phyloP scores from a whole-genome alignment of 495 filamentous ascomycete species.

The Copromyces sp. region DNA sequence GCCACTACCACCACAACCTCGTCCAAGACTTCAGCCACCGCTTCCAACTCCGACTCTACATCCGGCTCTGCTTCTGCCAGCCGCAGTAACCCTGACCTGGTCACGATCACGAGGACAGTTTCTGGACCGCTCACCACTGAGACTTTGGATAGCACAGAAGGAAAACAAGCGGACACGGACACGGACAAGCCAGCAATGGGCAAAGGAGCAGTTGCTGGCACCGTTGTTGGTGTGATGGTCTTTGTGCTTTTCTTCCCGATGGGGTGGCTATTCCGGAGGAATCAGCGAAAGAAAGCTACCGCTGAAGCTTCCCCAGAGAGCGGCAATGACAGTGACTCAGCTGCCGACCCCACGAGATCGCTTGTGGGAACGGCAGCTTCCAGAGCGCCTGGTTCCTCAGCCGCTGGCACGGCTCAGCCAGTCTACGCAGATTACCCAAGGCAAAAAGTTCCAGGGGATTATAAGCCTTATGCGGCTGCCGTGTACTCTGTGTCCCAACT shows the following conservation, averaged over 20 bases:
- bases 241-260: not conserved
- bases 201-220: not conserved
- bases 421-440: not conserved
- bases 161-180: not conserved
- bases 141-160: not conserved
- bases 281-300: not conserved
- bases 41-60: not conserved
- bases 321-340: not conserved
- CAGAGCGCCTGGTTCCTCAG: not conserved
- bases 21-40: not conserved
- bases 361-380: not conserved
- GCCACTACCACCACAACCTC: not conserved
- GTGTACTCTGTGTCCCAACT: not conserved
- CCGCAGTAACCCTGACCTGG: not conserved
- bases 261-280: not conserved
- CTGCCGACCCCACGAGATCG: not conserved
- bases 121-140: not conserved
- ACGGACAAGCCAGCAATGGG: not conserved
- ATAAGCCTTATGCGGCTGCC: not conserved
- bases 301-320: not conserved
- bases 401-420: not conserved
- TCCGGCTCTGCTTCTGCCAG: not conserved
- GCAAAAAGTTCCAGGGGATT: not conserved
- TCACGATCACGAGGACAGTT: not conserved
- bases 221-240: not conserved